These are phyloP conservation scores for Isabelozyma pseudorhagii DNA, from an alignment of 805 yeast species.

Conservation along the genomic window DNA sequence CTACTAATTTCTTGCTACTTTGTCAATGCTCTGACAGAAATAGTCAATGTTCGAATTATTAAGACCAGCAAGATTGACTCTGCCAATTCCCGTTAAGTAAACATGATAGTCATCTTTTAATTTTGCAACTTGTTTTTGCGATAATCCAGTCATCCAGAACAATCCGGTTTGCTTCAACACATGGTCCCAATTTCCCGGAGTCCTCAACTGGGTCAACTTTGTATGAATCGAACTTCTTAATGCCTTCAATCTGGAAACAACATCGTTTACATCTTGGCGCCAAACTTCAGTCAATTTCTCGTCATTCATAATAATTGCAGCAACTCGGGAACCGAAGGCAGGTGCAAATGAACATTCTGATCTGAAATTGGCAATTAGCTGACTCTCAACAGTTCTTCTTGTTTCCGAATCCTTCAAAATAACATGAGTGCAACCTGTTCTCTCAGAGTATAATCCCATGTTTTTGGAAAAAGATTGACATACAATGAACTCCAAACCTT, in stretches of 20 bases:
- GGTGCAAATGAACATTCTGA: conserved; percentile 46
- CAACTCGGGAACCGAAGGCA: conserved; percentile 44
- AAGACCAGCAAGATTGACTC: conserved; percentile 46
- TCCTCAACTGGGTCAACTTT: conserved; percentile 27
- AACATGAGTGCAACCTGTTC: conserved; percentile 37
- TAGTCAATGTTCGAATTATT: conserved; percentile 35
- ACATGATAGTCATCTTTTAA: conserved; percentile 35
- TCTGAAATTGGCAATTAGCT: conserved; percentile 32
- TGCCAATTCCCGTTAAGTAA: conserved; percentile 35
- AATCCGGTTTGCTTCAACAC: conserved; percentile 37
- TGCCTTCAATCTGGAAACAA: conserved; percentile 27
- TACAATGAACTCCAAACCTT: conserved; percentile 40
- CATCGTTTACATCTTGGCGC: conserved; percentile 31
- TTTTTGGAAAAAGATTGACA: conserved; percentile 41
- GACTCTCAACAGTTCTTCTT: conserved; percentile 15
- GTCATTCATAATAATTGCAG: conserved; percentile 26
- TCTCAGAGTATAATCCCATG: conserved; percentile 40
- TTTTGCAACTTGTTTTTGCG: conserved; percentile 25
- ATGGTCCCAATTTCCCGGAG: conserved; percentile 44
- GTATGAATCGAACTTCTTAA: conserved; percentile 27
- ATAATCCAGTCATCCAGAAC: conserved; percentile 44
- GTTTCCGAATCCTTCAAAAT: conserved; percentile 15
- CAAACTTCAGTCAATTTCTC: conserved; percentile 24
- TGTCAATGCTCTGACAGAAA: conserved; percentile 35
- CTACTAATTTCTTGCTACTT: conserved; percentile 23